A percentile compares a stretch with the other conserved stretches of the same genome.
Conservation (phyloP, 2,329 filamentous ascomycete species). For the Beauveria pseudobassiana region DNA sequence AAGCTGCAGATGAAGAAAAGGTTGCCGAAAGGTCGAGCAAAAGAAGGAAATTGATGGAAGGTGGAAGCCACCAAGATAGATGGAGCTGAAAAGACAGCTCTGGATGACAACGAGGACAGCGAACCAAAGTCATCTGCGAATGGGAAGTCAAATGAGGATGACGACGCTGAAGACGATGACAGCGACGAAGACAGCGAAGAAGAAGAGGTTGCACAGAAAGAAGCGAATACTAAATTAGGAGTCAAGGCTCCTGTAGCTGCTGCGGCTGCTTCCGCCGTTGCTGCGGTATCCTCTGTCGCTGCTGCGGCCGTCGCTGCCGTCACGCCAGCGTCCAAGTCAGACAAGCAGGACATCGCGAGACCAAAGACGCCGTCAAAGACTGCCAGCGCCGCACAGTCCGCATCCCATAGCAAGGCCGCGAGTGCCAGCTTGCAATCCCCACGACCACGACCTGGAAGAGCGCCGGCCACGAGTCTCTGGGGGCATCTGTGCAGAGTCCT, state of each 20-base stretch:
- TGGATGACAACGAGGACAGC: too few species aligned
- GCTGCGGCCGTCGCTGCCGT: background rate
- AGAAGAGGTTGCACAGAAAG: background rate
- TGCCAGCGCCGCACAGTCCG: background rate
- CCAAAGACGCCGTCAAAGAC: background rate
- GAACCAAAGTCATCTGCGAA: background rate
- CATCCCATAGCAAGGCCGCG: background rate
- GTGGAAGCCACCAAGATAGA: constrained; percentile 10
- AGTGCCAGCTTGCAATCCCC: constrained; percentile 30
- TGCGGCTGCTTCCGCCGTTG: background rate
- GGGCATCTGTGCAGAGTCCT: constrained; percentile 15
- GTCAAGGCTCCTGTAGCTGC: background rate
- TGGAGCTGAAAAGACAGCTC: background rate
- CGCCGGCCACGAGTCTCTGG: constrained; percentile 13
- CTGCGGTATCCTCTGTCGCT: background rate
- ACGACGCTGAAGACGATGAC: background rate
- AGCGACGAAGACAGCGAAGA: constrained; percentile 3
- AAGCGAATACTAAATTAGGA: constrained; percentile 2
- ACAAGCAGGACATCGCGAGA: background rate
- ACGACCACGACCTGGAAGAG: constrained; percentile 32
- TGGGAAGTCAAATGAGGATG: background rate
- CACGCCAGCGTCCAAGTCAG: background rate
- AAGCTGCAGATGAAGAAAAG: constrained; percentile 22
- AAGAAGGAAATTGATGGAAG: constrained; percentile 2
- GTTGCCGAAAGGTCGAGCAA: constrained; percentile 19